These are phyloP conservation scores for Tremellales sp. DNA, from an alignment of 1,284 basidiomycete genomes.

Conservation along the genomic window DNA sequence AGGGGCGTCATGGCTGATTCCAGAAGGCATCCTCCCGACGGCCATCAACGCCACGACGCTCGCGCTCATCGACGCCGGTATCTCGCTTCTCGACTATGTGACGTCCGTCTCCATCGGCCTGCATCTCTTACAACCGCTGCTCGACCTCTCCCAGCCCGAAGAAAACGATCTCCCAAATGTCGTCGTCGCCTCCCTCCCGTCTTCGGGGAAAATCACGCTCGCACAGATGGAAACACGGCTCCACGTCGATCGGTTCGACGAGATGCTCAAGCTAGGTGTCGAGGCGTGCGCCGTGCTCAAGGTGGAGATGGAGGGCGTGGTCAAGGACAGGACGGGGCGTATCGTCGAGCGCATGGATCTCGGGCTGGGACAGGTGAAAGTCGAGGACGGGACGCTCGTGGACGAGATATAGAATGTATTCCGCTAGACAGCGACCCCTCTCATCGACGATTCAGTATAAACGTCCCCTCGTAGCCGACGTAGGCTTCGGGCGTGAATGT, in stretches of 20 bases:
- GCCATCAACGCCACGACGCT: conserved; percentile 93
- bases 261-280: conserved; percentile 73
- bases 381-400: conserved; percentile 13
- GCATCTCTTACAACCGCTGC: conserved; percentile 62
- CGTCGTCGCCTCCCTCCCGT: conserved; percentile 83
- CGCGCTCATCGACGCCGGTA: conserved; percentile 83
- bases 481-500: conserved; percentile 47
- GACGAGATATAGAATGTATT: conserved; percentile 2
- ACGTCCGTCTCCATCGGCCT: conserved; percentile 79
- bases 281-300: conserved; percentile 76
- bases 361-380: conserved; percentile 23
- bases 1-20: neutral
- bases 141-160: conserved; percentile 83
- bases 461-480: conserved; percentile 49
- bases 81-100: conserved; percentile 86
- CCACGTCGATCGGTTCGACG: conserved; percentile 86
- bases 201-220: conserved; percentile 74
- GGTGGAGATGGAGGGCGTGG: conserved; percentile 73
- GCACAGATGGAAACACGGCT: conserved; percentile 92
- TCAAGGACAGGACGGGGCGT: conserved; percentile 61
- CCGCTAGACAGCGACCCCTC: conserved; percentile 24
- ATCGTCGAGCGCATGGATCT: conserved; percentile 53
- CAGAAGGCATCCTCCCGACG: conserved; percentile 72
- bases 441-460: conserved; percentile 47
- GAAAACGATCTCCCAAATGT: conserved; percentile 85